These are phyloP conservation scores for Candida hispaniensis DNA, from an alignment of 805 yeast genomes.

Conservation along the genomic window DNA sequence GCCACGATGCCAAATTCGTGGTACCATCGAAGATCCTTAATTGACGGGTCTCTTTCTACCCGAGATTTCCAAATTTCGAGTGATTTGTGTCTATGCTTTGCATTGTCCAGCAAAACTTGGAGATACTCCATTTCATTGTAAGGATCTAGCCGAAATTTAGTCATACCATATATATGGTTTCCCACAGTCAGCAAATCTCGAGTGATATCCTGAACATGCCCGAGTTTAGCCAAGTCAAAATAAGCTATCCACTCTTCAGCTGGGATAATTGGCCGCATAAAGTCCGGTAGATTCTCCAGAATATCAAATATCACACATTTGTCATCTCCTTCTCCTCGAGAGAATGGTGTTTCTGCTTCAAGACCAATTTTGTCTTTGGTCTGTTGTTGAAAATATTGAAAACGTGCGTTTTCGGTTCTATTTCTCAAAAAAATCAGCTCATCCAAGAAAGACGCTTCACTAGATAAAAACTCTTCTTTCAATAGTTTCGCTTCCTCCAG, in stretches of 20 bases:
- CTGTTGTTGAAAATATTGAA: too few relatives aligned
- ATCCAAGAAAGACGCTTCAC: too few relatives aligned
- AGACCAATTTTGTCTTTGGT: too few relatives aligned
- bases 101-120: constrained; percentile 10
- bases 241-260: constrained; percentile 13
- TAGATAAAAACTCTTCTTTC: too few relatives aligned
- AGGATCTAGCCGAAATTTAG: constrained; percentile 4
- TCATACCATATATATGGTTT: constrained; percentile 5
- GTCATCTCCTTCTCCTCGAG: constrained; percentile 3
- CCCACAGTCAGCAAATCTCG: constrained; percentile 9
- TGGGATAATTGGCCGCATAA: constrained; percentile 1
- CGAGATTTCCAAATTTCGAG: too few relatives aligned
- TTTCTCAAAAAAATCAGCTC: too few relatives aligned
- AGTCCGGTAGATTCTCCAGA: constrained; percentile 4
- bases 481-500: too few relatives aligned
- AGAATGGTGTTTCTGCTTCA: not conserved
- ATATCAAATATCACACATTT: constrained; percentile 1
- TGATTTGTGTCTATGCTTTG: not conserved
- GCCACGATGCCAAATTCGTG: constrained; percentile 9
- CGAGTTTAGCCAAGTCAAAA: constrained; percentile 10
- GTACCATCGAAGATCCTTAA: constrained; percentile 5
- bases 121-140: constrained; percentile 15
- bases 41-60: too few relatives aligned
- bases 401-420: too few relatives aligned
- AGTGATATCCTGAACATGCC: constrained; percentile 1